Conservation (phyloP, 441 rosid species). For the Populus hybrid region DNA sequence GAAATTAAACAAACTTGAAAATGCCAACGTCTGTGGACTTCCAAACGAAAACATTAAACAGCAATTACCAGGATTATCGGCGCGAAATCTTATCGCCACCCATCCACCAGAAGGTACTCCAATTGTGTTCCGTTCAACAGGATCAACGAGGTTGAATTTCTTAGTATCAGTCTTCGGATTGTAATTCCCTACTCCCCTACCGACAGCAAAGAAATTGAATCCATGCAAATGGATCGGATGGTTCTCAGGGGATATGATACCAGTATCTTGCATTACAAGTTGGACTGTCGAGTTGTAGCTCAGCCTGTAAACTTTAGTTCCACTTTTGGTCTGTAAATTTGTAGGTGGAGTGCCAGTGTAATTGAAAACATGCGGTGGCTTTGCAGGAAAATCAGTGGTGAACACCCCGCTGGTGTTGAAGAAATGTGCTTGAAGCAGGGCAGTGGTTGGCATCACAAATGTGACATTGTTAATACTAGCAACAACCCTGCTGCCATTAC, state of each 20-base stretch:
- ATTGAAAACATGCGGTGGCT: conserved; percentile 63
- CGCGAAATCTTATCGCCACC: conserved; percentile 81
- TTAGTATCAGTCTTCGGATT: conserved; percentile 56
- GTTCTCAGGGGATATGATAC: conserved; percentile 61
- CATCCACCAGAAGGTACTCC: conserved; percentile 96
- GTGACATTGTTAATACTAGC: conserved; percentile 82
- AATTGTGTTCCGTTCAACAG: conserved; percentile 84
- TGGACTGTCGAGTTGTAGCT: conserved; percentile 72
- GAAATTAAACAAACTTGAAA: not conserved
- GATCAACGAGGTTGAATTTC: conserved; percentile 77
- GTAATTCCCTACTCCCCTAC: conserved; percentile 72
- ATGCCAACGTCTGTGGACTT: not conserved
- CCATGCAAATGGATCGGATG: conserved; percentile 94
- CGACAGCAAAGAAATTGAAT: conserved; percentile 70
- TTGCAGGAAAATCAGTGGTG: conserved; percentile 72
- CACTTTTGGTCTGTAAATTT: conserved; percentile 52
- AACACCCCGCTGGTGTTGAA: conserved; percentile 69
- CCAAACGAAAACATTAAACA: not conserved
- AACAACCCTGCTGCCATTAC: conserved; percentile 64
- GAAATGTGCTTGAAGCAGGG: conserved; percentile 79
- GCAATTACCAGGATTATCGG: conserved; percentile 80
- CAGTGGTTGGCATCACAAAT: conserved; percentile 75
- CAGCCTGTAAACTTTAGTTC: conserved; percentile 65
- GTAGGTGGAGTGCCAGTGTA: conserved; percentile 55
- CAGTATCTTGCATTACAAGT: conserved; percentile 84